Conservation (phyloP, 2,329 filamentous ascomycete species). For the Nectriaceae sp. region DNA sequence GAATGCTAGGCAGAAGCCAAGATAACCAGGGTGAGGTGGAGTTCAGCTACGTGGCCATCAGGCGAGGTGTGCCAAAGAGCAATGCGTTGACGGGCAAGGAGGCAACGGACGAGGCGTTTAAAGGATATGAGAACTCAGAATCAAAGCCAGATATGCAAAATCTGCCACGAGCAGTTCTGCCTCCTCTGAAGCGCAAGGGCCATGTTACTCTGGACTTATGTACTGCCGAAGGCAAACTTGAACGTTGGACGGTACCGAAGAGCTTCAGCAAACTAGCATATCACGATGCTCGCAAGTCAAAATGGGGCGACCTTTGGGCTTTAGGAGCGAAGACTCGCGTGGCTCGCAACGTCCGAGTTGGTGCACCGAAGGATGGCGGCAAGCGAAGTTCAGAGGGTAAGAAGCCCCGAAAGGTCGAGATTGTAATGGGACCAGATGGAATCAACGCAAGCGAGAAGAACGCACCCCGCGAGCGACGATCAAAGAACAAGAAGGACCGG, state of each 20-base stretch:
- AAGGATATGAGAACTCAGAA: constrained; percentile 63
- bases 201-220: constrained; percentile 91
- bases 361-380: constrained; percentile 51
- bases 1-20: constrained; percentile 66
- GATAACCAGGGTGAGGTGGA: constrained; percentile 88
- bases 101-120: constrained; percentile 68
- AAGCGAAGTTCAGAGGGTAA: constrained; percentile 45
- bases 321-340: constrained; percentile 87
- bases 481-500: constrained; percentile 43
- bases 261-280: constrained; percentile 82
- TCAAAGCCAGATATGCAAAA: constrained; percentile 58
- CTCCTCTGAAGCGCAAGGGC: constrained; percentile 82
- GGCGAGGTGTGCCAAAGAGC: constrained; percentile 62
- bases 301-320: constrained; percentile 95
- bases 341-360: constrained; percentile 60
- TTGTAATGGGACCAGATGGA: constrained; percentile 36
- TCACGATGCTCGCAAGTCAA: constrained; percentile 85
- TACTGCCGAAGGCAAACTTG: constrained; percentile 80
- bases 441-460: constrained; percentile 42
- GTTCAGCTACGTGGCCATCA: constrained; percentile 87
- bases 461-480: constrained; percentile 37
- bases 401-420: constrained; percentile 41
- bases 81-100: constrained; percentile 48
- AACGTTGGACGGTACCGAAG: constrained; percentile 90
- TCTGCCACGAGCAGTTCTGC: constrained; percentile 76